A percentile compares a stretch with the other conserved stretches of the same genome.
Evolutionary conservation across 257 asterid genomes (phyloP).

Genomic region (Lithospermum erythrorhizon): DNA sequence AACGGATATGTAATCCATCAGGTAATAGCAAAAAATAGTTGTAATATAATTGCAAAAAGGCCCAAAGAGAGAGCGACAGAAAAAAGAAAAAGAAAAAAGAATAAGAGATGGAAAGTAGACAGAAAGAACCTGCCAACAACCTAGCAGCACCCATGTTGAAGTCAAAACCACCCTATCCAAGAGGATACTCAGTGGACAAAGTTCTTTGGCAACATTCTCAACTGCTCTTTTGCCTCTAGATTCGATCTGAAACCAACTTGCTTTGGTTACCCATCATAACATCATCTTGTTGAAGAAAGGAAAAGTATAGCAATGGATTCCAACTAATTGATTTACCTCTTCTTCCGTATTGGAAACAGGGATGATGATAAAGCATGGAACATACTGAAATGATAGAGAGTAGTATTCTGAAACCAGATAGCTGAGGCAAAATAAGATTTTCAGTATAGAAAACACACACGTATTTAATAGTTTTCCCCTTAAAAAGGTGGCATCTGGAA

Average conservation of each 20-base stretch:
- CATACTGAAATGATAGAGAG: constrained; percentile 90
- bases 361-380: constrained; percentile 71
- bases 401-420: constrained; percentile 95
- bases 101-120: constrained; percentile 1
- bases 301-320: constrained; percentile 4
- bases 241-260: constrained; percentile 49
- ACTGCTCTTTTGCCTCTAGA: constrained; percentile 63
- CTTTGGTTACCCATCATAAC: constrained; percentile 1
- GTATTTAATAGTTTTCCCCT: neutral
- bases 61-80: neutral
- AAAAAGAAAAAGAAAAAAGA: no score
- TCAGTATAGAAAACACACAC: constrained; percentile 2
- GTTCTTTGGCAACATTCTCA: constrained; percentile 34
- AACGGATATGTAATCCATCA: neutral
- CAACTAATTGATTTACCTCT: constrained; percentile 40
- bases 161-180: constrained; percentile 79
- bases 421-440: constrained; percentile 49
- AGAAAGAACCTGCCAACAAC: constrained; percentile 91
- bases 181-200: constrained; percentile 60
- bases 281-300: constrained; percentile 6
- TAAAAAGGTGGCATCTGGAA: neutral
- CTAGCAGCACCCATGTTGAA: constrained; percentile 85
- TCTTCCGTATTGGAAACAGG: constrained; percentile 63
- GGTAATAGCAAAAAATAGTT: neutral
- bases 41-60: neutral